Base-by-base conservation (phyloP, 495 filamentous ascomycete species). In the Aspergillus cavernicola region DNA sequence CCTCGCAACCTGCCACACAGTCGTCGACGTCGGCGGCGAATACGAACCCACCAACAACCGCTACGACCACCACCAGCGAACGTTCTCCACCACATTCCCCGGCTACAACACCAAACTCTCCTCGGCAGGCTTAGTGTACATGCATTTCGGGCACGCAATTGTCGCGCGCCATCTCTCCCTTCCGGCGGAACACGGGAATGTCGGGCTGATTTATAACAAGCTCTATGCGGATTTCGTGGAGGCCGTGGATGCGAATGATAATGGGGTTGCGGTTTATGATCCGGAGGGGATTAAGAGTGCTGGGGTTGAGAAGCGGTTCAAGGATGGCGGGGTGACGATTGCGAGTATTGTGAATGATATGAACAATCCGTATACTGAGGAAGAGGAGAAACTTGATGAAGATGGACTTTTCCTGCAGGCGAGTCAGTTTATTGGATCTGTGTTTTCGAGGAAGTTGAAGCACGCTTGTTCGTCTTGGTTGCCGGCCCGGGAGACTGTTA, bases 31-130 rank as follows among this genome's bases (percentile, higher is more conserved):
- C 7, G 88, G 91, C 63, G 91, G 90, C 52, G 86, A 90, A 70
- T 96, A 97, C 71, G 84, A 95, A 60, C 65, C 89, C 24, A 58
- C 78, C 19, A 68, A 60, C 52, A 82, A 91, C 69, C 87, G 91
- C 53, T 98, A 88, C 74, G 93, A 98, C 70, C 93, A 98, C 76
- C 93, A 98, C 80, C 93, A 98, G 72, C 90, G 92, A 48, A 85
- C 82, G 59, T 98, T 98, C 74, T 64, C 67, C 49, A 88, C 89
- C 53, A 88, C 83, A 33, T 90, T 88, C 65, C 89, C 92, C 16
- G 77, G 78, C 31, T 85, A 85, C 51, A 64, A 67, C 29, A 98
- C 93, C 32, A 96, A 93, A 76, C 85, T 98, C 42, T 93, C 88
- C 50, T 92, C 88, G 53, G 93, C 93, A 0, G 93, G 93, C 0